Conservation (phyloP, 257 asterid genomes). For the Solanum clarkiae region DNA sequence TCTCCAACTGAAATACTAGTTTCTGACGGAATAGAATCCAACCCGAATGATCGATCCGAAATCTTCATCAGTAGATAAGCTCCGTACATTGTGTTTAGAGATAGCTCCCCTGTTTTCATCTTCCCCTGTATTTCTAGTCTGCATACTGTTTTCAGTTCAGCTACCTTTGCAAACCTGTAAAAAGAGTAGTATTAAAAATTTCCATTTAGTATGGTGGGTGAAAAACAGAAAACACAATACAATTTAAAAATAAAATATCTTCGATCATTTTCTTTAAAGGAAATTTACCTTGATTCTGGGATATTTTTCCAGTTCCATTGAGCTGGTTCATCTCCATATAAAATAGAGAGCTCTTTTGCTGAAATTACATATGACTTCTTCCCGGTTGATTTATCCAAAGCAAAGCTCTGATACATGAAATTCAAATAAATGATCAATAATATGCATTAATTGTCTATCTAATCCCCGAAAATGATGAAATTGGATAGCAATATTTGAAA, state of each 20-base stretch:
- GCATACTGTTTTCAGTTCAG: slow-evolving; percentile 14
- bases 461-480: neutral
- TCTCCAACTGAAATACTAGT: neutral
- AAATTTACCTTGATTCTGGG: slow-evolving; percentile 11
- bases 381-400: slow-evolving; percentile 17
- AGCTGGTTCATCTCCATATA: neutral
- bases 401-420: slow-evolving; percentile 14
- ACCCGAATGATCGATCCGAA: slow-evolving; percentile 14
- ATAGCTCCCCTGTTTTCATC: slow-evolving; percentile 7
- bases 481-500: neutral
- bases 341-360: slow-evolving; percentile 22
- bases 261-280: no score
- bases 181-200: neutral
- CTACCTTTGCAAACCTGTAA: slow-evolving; percentile 16
- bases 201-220: neutral
- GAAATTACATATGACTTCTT: slow-evolving; percentile 11
- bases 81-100: slow-evolving; percentile 18
- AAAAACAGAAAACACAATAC: no score
- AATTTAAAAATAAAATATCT: no score
- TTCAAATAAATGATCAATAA: neutral
- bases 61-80: slow-evolving; percentile 17
- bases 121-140: slow-evolving; percentile 18
- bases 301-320: slow-evolving; percentile 26
- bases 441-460: neutral
- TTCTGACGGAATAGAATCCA: slow-evolving; percentile 15